Conservation (phyloP, 306 rosid species). For the Argentina anserina region DNA sequence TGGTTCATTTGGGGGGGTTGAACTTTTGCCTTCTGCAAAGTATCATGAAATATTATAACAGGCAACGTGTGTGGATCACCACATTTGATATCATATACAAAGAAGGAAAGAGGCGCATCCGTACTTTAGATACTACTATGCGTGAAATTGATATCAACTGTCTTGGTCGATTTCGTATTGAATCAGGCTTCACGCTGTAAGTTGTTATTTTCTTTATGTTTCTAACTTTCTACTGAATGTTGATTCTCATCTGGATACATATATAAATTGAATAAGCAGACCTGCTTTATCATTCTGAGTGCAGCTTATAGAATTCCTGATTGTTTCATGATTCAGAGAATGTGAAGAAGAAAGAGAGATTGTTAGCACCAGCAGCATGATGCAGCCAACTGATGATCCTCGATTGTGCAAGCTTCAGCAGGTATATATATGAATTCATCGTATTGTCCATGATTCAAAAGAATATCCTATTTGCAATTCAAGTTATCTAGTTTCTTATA, state of each 20-base stretch:
- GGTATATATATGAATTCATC: too few relatives aligned
- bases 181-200: neutral
- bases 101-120: neutral
- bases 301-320: too few relatives aligned
- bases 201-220: too few relatives aligned
- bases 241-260: too few relatives aligned
- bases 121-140: neutral
- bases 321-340: too few relatives aligned
- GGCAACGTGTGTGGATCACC: neutral
- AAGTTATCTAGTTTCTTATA: too few relatives aligned
- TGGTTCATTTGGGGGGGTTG: neutral
- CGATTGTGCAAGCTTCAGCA: neutral
- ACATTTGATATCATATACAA: neutral
- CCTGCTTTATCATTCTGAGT: too few relatives aligned
- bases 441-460: too few relatives aligned
- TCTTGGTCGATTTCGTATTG: neutral
- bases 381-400: neutral
- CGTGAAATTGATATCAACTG: neutral
- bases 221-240: too few relatives aligned
- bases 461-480: too few relatives aligned
- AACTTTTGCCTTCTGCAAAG: neutral
- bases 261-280: too few relatives aligned
- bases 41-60: neutral
- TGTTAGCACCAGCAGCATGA: neutral
- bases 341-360: neutral